Evolutionary conservation across 768 basidiomycete species (phyloP).

Genomic region (Russula olivacea): DNA sequence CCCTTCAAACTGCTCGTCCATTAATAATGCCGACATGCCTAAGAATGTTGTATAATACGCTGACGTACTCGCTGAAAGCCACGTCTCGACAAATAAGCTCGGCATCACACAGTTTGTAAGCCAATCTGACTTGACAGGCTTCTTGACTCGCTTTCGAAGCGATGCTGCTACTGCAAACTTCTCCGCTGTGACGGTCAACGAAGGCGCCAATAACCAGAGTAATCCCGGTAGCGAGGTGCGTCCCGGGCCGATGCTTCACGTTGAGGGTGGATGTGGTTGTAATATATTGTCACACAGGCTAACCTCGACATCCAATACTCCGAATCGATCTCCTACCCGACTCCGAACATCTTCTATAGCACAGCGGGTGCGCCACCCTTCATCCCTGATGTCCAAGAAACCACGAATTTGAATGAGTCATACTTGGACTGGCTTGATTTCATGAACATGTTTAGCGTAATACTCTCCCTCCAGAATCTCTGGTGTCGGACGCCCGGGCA

Average conservation of each 20-base stretch:
- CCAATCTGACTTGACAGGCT: conserved; percentile 48
- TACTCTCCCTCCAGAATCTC: too few relatives aligned
- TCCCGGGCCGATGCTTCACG: too few relatives aligned
- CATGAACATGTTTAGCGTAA: too few relatives aligned
- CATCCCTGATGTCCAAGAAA: conserved; percentile 39
- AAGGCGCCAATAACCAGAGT: conserved; percentile 28
- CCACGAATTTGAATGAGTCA: conserved; percentile 51
- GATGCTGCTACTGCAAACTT: not conserved
- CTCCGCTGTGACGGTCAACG: not conserved
- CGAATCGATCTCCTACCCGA: conserved; percentile 41
- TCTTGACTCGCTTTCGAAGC: conserved; percentile 28
- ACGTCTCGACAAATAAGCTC: conserved; percentile 30
- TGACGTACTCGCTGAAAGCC: conserved; percentile 30
- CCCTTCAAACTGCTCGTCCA: conserved; percentile 39
- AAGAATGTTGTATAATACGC: conserved; percentile 34
- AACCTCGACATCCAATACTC: conserved; percentile 37
- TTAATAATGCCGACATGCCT: conserved; percentile 35
- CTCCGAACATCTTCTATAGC: conserved; percentile 57
- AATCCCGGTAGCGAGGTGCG: conserved; percentile 52
- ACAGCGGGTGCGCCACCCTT: conserved; percentile 64
- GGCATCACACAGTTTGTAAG: conserved; percentile 43
- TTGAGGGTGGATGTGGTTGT: too few relatives aligned
- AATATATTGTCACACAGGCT: conserved; percentile 23
- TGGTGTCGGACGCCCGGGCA: too few relatives aligned
- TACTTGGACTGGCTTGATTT: conserved; percentile 62